Base-by-base conservation (phyloP, 805 yeast species). In the Candida jianshihensis region DNA sequence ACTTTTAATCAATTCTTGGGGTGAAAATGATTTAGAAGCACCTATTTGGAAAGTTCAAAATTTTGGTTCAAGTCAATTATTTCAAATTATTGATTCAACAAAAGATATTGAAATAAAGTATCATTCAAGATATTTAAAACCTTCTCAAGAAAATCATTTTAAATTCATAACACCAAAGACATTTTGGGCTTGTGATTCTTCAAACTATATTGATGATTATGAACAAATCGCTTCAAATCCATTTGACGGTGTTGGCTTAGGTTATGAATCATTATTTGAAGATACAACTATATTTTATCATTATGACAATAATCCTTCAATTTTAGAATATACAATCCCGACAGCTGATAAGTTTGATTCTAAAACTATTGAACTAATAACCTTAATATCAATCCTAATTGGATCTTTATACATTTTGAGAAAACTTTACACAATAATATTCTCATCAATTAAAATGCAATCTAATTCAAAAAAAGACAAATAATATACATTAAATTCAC, bases 1-100 rank as follows among this genome's bases (percentile, higher is more conserved):
- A 29, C 43, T 52, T n/a, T 57, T 73, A 13, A 25, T 68, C 2
- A 61, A 59, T 3, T 51, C 67, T 1, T 71, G 71, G 68, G 81
- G 81, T 4, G 75, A 71, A 35, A 58, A 65, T n/a, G 78, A 77
- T 47, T 54, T 76, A 18, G 83, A 76, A 44, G 63, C 66, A 24
- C 83, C 83, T 5, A 67, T 59, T 24, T 77, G 75, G 66, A 56
- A 57, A 20, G 60, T 61, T 7, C 40, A 46, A 3, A 47, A 59
- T 18, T 70, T 69, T 66, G 80, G 80, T 2, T 66, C 75, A 4
- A 60, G 64, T 30, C 64, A 65, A 16, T 47, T 75, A 16, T 57
- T 73, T 22, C 58, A 56, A 31, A 39, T 69, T 12, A 44, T 45
- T n/a, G 40, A 46, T 12, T 33, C 40, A 16, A 27, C 41, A 19